phyloP scores from a whole-genome alignment of 768 basidiomycete genomes.

The Infundibulicybe gibba region DNA sequence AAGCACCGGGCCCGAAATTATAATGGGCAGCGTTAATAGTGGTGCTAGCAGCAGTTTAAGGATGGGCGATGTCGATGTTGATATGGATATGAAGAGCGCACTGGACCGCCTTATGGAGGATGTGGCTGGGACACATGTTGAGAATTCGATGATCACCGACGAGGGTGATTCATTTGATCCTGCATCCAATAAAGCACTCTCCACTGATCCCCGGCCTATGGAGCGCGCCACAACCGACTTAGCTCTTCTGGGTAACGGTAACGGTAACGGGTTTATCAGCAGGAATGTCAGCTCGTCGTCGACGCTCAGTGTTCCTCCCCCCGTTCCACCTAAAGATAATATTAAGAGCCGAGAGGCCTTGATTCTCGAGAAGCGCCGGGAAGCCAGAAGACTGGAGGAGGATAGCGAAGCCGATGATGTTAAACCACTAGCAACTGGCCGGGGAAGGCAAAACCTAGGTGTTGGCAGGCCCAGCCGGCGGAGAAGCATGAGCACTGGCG shows the following conservation, averaged over 20 bases:
- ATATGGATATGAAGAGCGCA: constrained; percentile 71
- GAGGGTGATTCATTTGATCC: constrained; percentile 37
- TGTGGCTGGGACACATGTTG: constrained; percentile 42
- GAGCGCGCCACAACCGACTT: constrained; percentile 55
- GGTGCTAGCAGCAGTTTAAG: constrained; percentile 31
- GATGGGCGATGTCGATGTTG: constrained; percentile 50
- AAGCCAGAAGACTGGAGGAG: constrained; percentile 53
- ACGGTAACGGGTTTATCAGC: constrained; percentile 31
- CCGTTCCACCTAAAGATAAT: constrained; percentile 61
- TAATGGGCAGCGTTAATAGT: constrained; percentile 20
- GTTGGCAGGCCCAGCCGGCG: constrained; percentile 54
- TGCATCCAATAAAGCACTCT: constrained; percentile 15
- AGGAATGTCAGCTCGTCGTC: constrained; percentile 41
- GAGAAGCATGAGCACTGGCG: constrained; percentile 78
- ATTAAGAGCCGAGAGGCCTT: constrained; percentile 63
- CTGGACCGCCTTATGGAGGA: constrained; percentile 73
- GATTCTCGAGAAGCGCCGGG: constrained; percentile 67
- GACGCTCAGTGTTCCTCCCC: constrained; percentile 36
- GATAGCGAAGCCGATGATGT: constrained; percentile 34
- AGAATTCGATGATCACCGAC: constrained; percentile 39
- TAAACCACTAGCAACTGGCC: constrained; percentile 7
- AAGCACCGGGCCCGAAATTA: constrained; percentile 3
- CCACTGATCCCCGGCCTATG: constrained; percentile 17
- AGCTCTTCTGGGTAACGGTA: constrained; percentile 29
- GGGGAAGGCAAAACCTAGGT: constrained; percentile 19